These are phyloP conservation scores for Cucurbitaria berberidis DNA, from an alignment of 2,329 filamentous ascomycete genomes.

Conservation along the genomic window DNA sequence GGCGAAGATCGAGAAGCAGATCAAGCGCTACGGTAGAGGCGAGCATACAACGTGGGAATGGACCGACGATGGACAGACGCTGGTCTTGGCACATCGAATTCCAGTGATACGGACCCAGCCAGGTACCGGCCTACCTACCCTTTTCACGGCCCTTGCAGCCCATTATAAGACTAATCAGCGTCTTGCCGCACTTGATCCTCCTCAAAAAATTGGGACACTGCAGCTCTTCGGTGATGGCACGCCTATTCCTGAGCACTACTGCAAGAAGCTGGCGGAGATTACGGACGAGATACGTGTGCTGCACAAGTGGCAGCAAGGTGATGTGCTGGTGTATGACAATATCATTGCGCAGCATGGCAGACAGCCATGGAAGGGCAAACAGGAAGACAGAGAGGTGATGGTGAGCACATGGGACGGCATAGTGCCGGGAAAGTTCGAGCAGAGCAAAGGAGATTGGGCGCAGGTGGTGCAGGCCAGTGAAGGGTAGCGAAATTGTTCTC, in stretches of 20 bases:
- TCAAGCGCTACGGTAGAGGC: slow-evolving; percentile 50
- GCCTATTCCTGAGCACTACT: slow-evolving; percentile 10
- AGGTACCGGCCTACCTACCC: slow-evolving; percentile 1
- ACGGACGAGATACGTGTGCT: slow-evolving; percentile 11
- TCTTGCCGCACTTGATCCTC: background rate
- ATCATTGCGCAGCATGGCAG: slow-evolving; percentile 15
- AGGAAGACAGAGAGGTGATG: slow-evolving; percentile 9
- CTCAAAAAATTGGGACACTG: slow-evolving; percentile 12
- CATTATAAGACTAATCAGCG: slow-evolving; percentile 50
- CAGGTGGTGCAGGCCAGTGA: slow-evolving; percentile 54
- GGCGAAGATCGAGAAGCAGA: slow-evolving; percentile 10
- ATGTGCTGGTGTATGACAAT: slow-evolving; percentile 21
- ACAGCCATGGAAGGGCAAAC: slow-evolving; percentile 12
- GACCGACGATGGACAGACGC: slow-evolving; percentile 50
- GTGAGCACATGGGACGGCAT: slow-evolving; percentile 16
- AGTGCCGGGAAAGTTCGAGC: slow-evolving; percentile 54
- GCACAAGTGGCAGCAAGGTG: slow-evolving; percentile 15
- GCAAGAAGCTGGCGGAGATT: slow-evolving; percentile 12
- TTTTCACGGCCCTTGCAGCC: slow-evolving; percentile 48
- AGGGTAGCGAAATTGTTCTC: background rate
- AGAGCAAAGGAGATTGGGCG: slow-evolving; percentile 53
- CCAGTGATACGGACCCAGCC: slow-evolving; percentile 12
- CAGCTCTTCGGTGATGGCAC: slow-evolving; percentile 20
- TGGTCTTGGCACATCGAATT: slow-evolving; percentile 17
- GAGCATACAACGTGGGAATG: slow-evolving; percentile 58